These are phyloP conservation scores for Podila epigama DNA, from an alignment of 192 early-diverging fungal species.

Conservation along the genomic window DNA sequence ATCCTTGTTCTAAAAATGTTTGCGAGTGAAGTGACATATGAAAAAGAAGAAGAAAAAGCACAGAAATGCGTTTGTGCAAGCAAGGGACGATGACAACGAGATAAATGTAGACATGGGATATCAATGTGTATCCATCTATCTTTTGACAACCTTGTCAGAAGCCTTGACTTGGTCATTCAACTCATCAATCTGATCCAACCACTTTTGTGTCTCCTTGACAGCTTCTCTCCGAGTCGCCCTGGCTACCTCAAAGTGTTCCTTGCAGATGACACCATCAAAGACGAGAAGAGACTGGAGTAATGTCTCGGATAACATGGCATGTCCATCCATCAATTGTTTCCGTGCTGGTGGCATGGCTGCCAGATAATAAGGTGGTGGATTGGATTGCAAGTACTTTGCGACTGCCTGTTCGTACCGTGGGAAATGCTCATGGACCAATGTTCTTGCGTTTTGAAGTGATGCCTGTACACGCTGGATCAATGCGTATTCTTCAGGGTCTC, in stretches of 20 bases:
- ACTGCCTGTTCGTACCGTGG: conserved; percentile 27
- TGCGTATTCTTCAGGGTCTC: conserved; percentile 60
- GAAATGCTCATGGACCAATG: conserved; percentile 22
- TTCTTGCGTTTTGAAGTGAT: conserved; percentile 39
- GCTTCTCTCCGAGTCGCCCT: conserved; percentile 73
- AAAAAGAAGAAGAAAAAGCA: too few species aligned
- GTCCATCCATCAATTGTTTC: conserved; percentile 64
- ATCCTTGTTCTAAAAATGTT: too few species aligned
- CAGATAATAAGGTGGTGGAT: conserved; percentile 33
- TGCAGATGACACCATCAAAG: conserved; percentile 76
- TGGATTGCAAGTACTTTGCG: conserved; percentile 16
- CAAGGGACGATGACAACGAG: too few species aligned
- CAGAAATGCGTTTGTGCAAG: too few species aligned
- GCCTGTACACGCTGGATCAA: conserved; percentile 53
- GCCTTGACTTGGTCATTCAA: conserved; percentile 65
- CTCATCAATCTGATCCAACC: conserved; percentile 79
- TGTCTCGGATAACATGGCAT: conserved; percentile 69
- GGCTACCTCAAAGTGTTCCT: conserved; percentile 73
- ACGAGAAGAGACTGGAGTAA: conserved; percentile 80
- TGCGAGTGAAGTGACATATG: too few species aligned
- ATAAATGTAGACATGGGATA: too few species aligned
- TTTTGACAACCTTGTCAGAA: conserved; percentile 28
- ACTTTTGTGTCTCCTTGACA: conserved; percentile 72
- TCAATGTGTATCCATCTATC: too few species aligned
- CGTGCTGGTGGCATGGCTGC: conserved; percentile 13